Evolutionary conservation across 768 basidiomycete species (phyloP).

Genomic region (Polyporus arcularius): DNA sequence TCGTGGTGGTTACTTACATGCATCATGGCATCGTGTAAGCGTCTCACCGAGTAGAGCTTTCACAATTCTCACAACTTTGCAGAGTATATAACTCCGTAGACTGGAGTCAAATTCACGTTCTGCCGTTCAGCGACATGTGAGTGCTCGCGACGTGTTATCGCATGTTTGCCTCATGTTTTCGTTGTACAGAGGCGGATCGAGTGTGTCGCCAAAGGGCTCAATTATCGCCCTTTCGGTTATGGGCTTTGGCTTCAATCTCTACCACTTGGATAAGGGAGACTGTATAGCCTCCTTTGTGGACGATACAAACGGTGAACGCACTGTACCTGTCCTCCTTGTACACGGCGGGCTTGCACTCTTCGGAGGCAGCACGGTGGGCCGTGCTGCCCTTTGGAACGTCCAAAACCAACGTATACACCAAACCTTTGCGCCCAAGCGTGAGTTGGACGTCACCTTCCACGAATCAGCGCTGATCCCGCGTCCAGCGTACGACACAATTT

Average conservation of each 20-base stretch:
- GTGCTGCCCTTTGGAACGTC: neutral
- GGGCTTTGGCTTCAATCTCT: neutral
- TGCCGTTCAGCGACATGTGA: neutral
- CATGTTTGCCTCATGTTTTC: neutral
- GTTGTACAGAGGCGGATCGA: neutral
- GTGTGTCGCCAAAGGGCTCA: neutral
- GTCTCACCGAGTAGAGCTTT: neutral
- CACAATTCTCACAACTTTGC: neutral
- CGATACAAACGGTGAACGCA: neutral
- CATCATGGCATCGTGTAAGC: neutral
- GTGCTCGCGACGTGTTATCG: neutral
- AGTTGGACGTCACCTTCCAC: neutral
- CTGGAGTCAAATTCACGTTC: neutral
- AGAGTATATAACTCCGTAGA: neutral
- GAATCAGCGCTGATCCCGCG: too few species aligned
- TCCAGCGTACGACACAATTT: neutral
- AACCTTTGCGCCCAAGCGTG: neutral
- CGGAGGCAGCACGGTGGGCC: neutral
- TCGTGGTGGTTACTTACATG: neutral
- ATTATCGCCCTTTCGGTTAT: neutral
- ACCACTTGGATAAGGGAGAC: neutral
- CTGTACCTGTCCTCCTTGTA: constrained; percentile 1
- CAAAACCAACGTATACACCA: neutral
- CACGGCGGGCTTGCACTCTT: constrained; percentile 3
- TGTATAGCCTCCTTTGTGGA: neutral